Evolutionary conservation across 345 rosid species (phyloP), one percentile per base, ranked within the genome.

Genomic region (Fremontodendron californicum): DNA sequence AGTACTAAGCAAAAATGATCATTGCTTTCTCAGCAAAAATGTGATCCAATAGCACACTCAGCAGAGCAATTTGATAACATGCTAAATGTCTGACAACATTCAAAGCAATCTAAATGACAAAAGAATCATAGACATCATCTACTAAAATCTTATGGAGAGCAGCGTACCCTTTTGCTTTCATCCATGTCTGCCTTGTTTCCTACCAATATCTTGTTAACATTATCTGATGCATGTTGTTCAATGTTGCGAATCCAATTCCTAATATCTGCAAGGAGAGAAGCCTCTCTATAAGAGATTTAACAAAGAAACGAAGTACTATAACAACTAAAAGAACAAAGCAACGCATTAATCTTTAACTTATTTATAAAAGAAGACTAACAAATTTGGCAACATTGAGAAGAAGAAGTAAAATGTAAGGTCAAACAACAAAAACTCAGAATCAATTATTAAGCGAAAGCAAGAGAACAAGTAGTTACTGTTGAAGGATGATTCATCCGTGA

Each of bases 161-260:
- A 75, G 42, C 55, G 42, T 86, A 96, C 99, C 94, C 64, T 89
- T 87, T 96, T 96, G 93, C 98, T 93, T 78, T 93, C 99, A 60
- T 96, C 99, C 98, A 96, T 96, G 82, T 96, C 99, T 52, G 99
- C 99, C 78, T 96, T 96, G 97, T 96, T 96, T 27, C 99, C 99
- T 40, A 96, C 95, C 87, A 96, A 80, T 77, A 93, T 91, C 89
- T 96, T 96, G 89, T 90, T 93, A 63, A 96, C 99, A 83, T 96
- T 96, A 81, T 96, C 98, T 16, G 99, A 96, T 74, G 99, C 99
- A 76, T 96, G 99, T 70, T 96, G 98, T 83, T 96, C 98, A 73
- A 96, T 96, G 81, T 96, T 96, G 84, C 98, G 97, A 82, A 96
- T 96, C 99, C 99, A 96, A 84, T 93, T 96, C 85, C 94, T 87